Base-by-base conservation (phyloP, 805 yeast genomes). In the Wickerhamiella occidentalis region DNA sequence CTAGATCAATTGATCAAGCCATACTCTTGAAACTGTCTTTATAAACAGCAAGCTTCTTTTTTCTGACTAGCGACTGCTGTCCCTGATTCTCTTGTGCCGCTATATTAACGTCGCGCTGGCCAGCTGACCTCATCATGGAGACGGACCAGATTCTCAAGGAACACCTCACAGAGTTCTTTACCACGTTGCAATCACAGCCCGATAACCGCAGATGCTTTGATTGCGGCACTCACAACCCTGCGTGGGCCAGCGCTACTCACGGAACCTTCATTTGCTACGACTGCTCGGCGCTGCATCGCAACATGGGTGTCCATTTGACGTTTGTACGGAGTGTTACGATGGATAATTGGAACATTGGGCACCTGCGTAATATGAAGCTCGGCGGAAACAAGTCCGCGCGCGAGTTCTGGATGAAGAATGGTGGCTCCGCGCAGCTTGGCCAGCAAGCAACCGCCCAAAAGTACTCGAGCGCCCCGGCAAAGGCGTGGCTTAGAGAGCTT, bases 231-330 rank as follows among this genome's bases (percentile, higher is more conserved):
- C 86, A 84, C 63, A 88, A 88, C 64, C 97, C 98, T 33, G 86
- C 97, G 0, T 92, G 98, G 98, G 85, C 98, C 3, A 90, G 97
- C 12, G 87, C 90, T 49, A 95, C 97, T 12, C 90, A 85, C 66
- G 98, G 96, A 50, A 84, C 88, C 47, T 76, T 88, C 64, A 69
- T 92, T 52, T 92, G 98, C 70, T 74, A 88, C 53, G 95, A 92
- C 65, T 92, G 98, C 66, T 84, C 95, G 48, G 88, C 97, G 3
- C 86, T 83, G 47, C 98, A 92, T 70, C 78, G 98, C 66, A 87
- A 87, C 65, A 68, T 92, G 68, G 98, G 98, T 52, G 96, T 88
- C 35, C 98, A 92, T 65, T 81, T 92, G 60, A 78, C 96, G 35
- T 92, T 92, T 70, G 97, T 92, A 52, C 85, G 87, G 64, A 85